Conservation (phyloP, 805 yeast species). For the Lachancea fermentati region DNA sequence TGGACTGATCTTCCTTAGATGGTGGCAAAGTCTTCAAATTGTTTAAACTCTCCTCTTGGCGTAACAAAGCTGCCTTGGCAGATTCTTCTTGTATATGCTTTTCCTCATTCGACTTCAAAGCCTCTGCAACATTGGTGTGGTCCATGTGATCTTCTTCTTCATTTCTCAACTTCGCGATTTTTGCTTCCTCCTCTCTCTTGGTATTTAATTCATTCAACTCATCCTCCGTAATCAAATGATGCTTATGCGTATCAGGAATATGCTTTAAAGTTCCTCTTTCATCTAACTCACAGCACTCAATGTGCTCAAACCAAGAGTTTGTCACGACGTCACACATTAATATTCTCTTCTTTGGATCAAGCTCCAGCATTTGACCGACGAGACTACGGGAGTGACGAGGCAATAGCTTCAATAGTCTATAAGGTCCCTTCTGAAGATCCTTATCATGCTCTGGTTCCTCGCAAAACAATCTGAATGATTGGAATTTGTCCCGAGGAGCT, state of each 20-base stretch:
- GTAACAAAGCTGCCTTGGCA: not conserved
- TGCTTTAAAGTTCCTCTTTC: constrained; percentile 22
- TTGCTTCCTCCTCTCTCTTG: constrained; percentile 29
- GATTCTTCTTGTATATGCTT: not conserved
- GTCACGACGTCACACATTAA: constrained; percentile 49
- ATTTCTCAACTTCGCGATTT: constrained; percentile 15
- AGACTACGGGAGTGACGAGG: constrained; percentile 62
- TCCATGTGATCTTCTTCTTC: constrained; percentile 8
- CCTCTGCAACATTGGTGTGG: not conserved
- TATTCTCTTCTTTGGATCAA: constrained; percentile 55
- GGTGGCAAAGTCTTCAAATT: not conserved
- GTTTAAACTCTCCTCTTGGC: not conserved
- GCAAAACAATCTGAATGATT: constrained; percentile 66
- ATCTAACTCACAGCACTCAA: constrained; percentile 46
- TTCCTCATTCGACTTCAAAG: not conserved
- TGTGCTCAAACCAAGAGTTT: constrained; percentile 53
- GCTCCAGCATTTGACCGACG: constrained; percentile 57
- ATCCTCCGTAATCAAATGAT: constrained; percentile 65
- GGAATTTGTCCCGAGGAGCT: constrained; percentile 73
- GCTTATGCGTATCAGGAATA: constrained; percentile 43
- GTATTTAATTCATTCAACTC: constrained; percentile 43
- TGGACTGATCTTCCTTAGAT: not conserved
- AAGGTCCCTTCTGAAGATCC: constrained; percentile 58
- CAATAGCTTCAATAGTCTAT: constrained; percentile 61
- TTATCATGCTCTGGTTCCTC: constrained; percentile 36